Evolutionary conservation across 345 rosid genomes (phyloP), one percentile per base, ranked within the genome.

Genomic region (Gossypium rotundifolium): DNA sequence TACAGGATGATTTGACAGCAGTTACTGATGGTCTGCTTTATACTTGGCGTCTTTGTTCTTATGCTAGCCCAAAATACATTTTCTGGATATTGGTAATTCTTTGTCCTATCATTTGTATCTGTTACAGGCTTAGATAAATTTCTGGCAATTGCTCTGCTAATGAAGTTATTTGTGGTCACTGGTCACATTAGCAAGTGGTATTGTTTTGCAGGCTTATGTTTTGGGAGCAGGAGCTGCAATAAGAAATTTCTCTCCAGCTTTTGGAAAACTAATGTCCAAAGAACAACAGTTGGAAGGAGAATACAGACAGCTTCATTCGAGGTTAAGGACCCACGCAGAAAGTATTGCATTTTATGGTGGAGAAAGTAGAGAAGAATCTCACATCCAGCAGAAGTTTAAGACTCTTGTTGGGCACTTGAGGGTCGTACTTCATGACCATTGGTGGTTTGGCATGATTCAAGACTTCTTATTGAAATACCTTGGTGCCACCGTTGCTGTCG

Each of bases 381-480:
- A 95, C 78, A 90, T 95, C 81, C 90, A 91, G 81, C 84, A 84
- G 81, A 95, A 91, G 83, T 95, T 95, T 86, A 89, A 75, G 82
- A 80, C 81, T 75, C 93, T 95, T 49, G 81, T 87, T 77, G 79
- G 80, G 66, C 99, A 95, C 80, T 76, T 95, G 90, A 82, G 89
- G 29, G 71, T 65, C 29, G 99, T 95, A 74, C 94, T 88, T 82
- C 96, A 91, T 76, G 94, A 95, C 38, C 96, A 93, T 75, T 95
- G 99, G 99, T 95, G 99, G 99, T 95, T 95, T 85, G 98, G 98
- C 82, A 95, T 95, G 98, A 93, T 95, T 82, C 98, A 95, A 73
- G 99, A 95, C 84, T 95, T 95, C 82, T 80, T 95, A 77, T 84
- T 93, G 79, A 95, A 95, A 82, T 95, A 95, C 85, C 96, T 95